Evolutionary conservation across 2,329 filamentous ascomycete genomes (phyloP), one percentile per base, ranked within the genome.

Genomic region (Lojkania enalia): DNA sequence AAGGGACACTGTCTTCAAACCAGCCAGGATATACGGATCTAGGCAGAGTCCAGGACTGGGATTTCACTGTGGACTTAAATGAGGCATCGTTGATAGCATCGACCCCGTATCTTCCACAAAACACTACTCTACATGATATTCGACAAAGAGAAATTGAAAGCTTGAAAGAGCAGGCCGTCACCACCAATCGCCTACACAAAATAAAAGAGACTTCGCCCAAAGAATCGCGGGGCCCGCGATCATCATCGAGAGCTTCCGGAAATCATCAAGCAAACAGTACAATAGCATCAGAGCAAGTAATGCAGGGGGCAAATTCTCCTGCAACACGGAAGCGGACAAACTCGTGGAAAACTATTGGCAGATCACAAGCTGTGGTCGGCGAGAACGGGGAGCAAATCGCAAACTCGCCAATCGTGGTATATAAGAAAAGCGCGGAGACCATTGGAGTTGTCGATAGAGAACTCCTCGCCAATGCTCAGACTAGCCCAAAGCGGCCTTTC

Each of bases 81-180:
- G 66, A 71, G 15, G 69, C 65, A 14, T 75, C 73, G 12, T 56
- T 78, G 29, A 67, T 77, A 4, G 72, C 73, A 3, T 77, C 75
- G 3, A 78, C 76, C 2, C 76, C 76, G 12, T 68, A 67, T 49
- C 55, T 72, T 16, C 64, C 67, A n/a, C 61, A 70, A 55, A 74
- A 60, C 44, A 70, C 65, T 2, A 58, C 55, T 21, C 60, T 77
- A 19, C 73, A 77, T 46, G 66, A 72, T 29, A 71, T 76, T 35
- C 63, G 71, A 35, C 64, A 70, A 48, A 60, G 66, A 14, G 74
- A 76, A 48, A 63, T 71, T 12, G 68, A 74, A 40, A 64, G 54
- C 14, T 43, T 71, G 20, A 69, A 66, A 44, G 64, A 67, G 40
- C 62, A 64, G 39, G 63, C 54, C 9, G 52, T 66, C 9, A 55